phyloP scores from a whole-genome alignment of 352 stramenopile genomes.

The Pythium graminicola region DNA sequence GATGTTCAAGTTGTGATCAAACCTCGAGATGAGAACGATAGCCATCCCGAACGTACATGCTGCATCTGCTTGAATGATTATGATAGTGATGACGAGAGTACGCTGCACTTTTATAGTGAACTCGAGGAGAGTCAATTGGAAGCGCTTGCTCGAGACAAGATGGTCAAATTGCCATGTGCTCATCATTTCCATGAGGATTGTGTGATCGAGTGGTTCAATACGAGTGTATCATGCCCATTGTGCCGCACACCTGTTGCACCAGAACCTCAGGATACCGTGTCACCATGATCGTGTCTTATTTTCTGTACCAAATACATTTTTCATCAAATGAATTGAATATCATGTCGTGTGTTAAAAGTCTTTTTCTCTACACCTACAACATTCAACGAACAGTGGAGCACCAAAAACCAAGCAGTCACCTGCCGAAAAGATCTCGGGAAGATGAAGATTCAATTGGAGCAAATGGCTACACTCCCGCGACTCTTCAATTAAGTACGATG shows the following conservation, averaged over 20 bases:
- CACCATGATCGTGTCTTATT: too few relatives aligned
- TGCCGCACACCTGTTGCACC: constrained; percentile 32
- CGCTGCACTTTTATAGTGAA: background rate
- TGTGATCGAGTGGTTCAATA: constrained; percentile 70
- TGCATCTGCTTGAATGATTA: constrained; percentile 22
- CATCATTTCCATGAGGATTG: constrained; percentile 79
- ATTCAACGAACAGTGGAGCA: too few relatives aligned
- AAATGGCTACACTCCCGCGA: too few relatives aligned
- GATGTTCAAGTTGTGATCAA: constrained; percentile 7
- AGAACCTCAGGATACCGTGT: too few relatives aligned
- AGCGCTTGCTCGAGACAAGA: constrained; percentile 26
- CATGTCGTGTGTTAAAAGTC: too few relatives aligned
- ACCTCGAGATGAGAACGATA: background rate
- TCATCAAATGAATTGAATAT: too few relatives aligned
- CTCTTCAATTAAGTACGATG: too few relatives aligned
- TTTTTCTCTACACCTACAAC: too few relatives aligned
- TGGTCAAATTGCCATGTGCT: constrained; percentile 55
- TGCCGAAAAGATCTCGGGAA: too few relatives aligned
- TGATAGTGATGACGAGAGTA: constrained; percentile 28
- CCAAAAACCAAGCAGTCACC: too few relatives aligned
- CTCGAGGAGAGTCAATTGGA: constrained; percentile 17
- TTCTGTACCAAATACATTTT: too few relatives aligned
- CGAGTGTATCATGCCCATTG: constrained; percentile 58
- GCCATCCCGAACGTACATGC: constrained; percentile 21
- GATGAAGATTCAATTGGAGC: too few relatives aligned